A percentile compares a stretch with the other conserved stretches of the same genome.
Conservation (phyloP, 2,329 filamentous ascomycete genomes). For the Boeremia exigua region DNA sequence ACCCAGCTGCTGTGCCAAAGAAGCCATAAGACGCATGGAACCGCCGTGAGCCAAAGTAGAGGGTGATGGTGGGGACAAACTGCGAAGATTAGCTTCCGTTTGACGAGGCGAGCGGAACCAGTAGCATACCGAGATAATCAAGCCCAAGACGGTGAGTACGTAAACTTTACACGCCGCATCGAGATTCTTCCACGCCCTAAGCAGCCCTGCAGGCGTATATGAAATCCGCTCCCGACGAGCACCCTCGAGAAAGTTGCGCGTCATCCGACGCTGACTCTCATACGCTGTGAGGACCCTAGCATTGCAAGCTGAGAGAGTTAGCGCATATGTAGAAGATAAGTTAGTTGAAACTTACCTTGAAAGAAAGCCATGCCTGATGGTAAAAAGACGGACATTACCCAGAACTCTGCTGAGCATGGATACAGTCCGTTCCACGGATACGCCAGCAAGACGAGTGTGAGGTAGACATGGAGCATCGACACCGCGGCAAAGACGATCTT, state of each 20-base stretch:
- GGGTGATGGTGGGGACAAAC: slow-evolving; percentile 64
- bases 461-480: slow-evolving; percentile 46
- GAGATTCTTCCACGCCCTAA: slow-evolving; percentile 38
- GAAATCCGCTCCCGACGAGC: slow-evolving; percentile 42
- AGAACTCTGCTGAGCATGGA: slow-evolving; percentile 47
- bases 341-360: slow-evolving; percentile 32
- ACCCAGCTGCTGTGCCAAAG: slow-evolving; percentile 55
- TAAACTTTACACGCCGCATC: slow-evolving; percentile 45
- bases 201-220: slow-evolving; percentile 38
- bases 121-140: slow-evolving; percentile 40
- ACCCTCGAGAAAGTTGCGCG: slow-evolving; percentile 42
- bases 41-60: slow-evolving; percentile 69
- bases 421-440: slow-evolving; percentile 46
- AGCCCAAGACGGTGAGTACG: slow-evolving; percentile 35
- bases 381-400: slow-evolving; percentile 48
- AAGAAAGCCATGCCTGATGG: slow-evolving; percentile 49
- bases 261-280: slow-evolving; percentile 44
- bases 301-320: slow-evolving; percentile 37
- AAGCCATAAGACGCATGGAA: slow-evolving; percentile 66
- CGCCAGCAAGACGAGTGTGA: slow-evolving; percentile 45
- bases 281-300: slow-evolving; percentile 46
- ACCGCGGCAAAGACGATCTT: slow-evolving; percentile 44
- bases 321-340: neutral
- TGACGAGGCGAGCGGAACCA: neutral
- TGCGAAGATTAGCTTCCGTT: slow-evolving; percentile 41